Base-by-base conservation (phyloP, 2,329 filamentous ascomycete genomes). In the Fusarium odoratissimum region DNA sequence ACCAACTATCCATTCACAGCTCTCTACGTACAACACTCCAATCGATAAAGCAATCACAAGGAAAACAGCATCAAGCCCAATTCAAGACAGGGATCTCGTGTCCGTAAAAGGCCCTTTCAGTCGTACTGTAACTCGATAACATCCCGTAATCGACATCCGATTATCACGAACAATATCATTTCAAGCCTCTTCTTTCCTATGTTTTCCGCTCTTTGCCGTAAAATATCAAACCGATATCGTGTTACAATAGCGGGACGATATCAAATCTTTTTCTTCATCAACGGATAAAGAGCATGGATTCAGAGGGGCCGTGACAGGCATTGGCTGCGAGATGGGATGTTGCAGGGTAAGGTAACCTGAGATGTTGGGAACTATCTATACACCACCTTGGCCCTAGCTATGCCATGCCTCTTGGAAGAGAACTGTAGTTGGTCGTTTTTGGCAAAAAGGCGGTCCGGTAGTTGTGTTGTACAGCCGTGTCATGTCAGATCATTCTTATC, bases 401-500 rank as follows among this genome's bases (percentile, higher is more conserved):
- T 62, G n/a, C 45, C 28, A 62, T 67, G 23, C 63, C 31, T 19
- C 28, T 37, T 33, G 37, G 28, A 46, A 16, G 25, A 49, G 42
- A 44, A 35, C 41, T 41, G 28, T 33, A 16, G 58, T 63, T 49
- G 41, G 31, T 49, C 19, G 14, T 25, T 46, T 63, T 65, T 57
- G 28, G 31, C 44, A 69, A 65, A 67, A 60, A 59, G 71, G 67
- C 60, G 72, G 72, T 42, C 63, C 66, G 68, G 75, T 75, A 77
- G 72, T 77, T 76, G 56, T 31, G 55, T 46, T 58, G 48, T 62
- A 62, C 30, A 23, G 38, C 44, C 41, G 44, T 67, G 64, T 45
- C 69, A 76, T 65, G 67, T 77, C 75, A 77, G 75, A 77, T 77
- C 75, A 77, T 77, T 67, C 75, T 77, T 77, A 77, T 77, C 75